Evolutionary conservation across 345 rosid genomes (phyloP), one percentile per base, ranked within the genome.

Genomic region (Melaleuca quinquenervia): DNA sequence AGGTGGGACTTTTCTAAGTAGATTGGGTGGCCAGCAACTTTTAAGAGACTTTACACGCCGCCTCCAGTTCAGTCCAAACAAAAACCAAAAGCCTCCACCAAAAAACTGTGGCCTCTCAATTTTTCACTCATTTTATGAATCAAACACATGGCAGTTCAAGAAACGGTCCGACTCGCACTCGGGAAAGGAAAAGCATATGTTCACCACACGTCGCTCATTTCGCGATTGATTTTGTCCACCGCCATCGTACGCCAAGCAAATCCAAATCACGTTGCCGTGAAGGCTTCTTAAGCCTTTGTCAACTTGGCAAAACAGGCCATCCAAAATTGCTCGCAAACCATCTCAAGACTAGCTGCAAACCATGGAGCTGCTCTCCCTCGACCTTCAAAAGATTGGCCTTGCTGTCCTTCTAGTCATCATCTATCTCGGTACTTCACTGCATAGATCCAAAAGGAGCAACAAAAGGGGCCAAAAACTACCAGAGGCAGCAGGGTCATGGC

Each of bases 401-500:
- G 50, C 64, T 52, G 29, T 54, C 26, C 85, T 83, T 54, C 62
- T 83, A 5, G 49, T 41, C 70, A 45, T 83, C 49, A 12, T 83
- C 48, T 51, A 18, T 53, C 45, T 82, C 58, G 3, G 11, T 54
- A 11, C 48, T 83, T 54, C 64, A 36, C 49, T 44, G 10, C 74
- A 18, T 20, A 52, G 48, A n/a, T 24, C 85, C 64, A 83, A 24
- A 53, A 12, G 58, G 82, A 84, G 8, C 64, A 86, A 82, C 83
- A 75, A 56, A 84, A 58, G 16, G 8, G 85, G 52, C 58, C 85
- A 84, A 83, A 51, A 3, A 8, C 89, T 90, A 13, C 93, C 89
- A 5, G 86, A 90, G 82, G 53, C 89, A 50, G 82, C 83, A 24
- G 87, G 89, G 56, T 84, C 93, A 36, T 90, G 89, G 89, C 91